Percentiles rank a stretch among this genome's conserved stretches.
phyloP scores from a whole-genome alignment of 768 basidiomycete genomes.

The Coprinopsis sp. region DNA sequence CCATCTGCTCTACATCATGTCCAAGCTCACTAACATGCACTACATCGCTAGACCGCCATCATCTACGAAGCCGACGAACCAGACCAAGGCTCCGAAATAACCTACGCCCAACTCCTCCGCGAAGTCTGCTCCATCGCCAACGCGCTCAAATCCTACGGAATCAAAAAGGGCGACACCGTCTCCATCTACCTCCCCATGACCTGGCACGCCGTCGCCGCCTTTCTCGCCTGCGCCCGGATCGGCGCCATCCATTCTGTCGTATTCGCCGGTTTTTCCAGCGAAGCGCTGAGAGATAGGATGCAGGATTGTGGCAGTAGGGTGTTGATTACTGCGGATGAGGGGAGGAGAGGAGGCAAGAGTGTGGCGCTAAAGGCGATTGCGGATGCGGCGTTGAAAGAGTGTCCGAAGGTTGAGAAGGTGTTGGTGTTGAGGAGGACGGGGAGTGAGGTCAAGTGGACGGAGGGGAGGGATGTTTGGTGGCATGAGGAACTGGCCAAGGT shows the following conservation, averaged over 20 bases:
- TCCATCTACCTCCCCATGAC: conserved; percentile 93
- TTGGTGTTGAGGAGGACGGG: conserved; percentile 89
- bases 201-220: conserved; percentile 93
- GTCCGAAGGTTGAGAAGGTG: conserved; percentile 84
- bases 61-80: conserved; percentile 99
- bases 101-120: conserved; percentile 80
- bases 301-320: conserved; percentile 86
- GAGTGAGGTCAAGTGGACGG: conserved; percentile 70
- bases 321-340: conserved; percentile 96
- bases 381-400: conserved; percentile 83
- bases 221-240: conserved; percentile 96
- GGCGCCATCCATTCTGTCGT: conserved; percentile 97
- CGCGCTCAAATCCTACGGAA: conserved; percentile 81
- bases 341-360: conserved; percentile 86
- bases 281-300: conserved; percentile 89
- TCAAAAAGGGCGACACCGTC: conserved; percentile 94
- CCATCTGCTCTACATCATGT: too few species aligned
- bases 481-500: conserved; percentile 86
- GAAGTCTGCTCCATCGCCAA: conserved; percentile 90
- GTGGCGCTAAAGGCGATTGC: conserved; percentile 95
- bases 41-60: conserved; percentile 70
- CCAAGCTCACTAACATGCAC: conserved; percentile 1
- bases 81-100: conserved; percentile 66
- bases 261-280: conserved; percentile 95
- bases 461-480: conserved; percentile 94